Base-by-base conservation (phyloP, 768 basidiomycete genomes). In the Boletus vermiculosoides region DNA sequence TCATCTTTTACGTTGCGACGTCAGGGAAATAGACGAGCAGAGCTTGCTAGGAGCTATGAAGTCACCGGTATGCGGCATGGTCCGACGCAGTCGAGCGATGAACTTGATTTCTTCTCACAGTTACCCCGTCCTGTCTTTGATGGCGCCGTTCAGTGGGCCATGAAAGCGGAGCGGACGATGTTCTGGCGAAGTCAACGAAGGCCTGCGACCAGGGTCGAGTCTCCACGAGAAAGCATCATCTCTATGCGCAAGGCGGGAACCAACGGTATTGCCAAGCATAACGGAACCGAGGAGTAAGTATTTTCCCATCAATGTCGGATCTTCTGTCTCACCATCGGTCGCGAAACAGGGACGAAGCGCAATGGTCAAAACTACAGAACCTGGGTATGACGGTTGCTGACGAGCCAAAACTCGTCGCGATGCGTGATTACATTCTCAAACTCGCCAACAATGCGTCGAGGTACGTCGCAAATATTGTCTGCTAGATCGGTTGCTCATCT, bases 361-460 rank as follows among this genome's bases (percentile, higher is more conserved):
- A 96, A 52, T 71, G 94, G 20, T 74, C 77, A 44, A 93, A 90
- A 71, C 71, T 98, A 41, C 90, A 92, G 61, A 89, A 93, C 66
- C 73, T 98, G 16, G 96, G 95, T 2, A 93, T 97, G 88, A 87
- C 84, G 1, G 58, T 80, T 3, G 76, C 77, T 25, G 95, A 96
- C 65, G 94, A 98, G 69, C 80, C 75, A 54, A 98, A 98, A 70
- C 76, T 99, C 22, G 75, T 85, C n/a, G 85, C 91, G 0, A 85
- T 99, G 85, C 78, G 88, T 22, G 94, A 96, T 59, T 94, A 96
- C 66, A 86, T 92, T 44, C 70, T 90, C 50, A 94, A 93, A 67
- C 78, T 95, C 9, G 90, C 93, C 0, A 84, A 86, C 58, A 85
- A 88, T 2, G 84, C 84, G 0, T 83, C 88, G 39, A 93, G 88